phyloP scores from a whole-genome alignment of 805 yeast species.

The Ogataea nonfermentans region DNA sequence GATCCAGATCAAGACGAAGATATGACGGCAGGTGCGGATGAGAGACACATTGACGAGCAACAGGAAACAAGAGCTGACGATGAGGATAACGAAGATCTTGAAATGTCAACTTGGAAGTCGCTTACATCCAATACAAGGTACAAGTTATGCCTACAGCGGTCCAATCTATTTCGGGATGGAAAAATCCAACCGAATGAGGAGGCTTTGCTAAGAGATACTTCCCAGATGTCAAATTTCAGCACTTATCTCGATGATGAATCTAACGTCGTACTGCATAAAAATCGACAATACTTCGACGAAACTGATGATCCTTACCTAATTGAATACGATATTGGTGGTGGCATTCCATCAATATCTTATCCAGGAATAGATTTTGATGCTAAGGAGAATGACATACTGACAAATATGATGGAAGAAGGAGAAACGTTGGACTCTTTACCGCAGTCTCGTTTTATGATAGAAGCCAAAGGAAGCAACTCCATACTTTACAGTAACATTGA shows the following conservation, averaged over 20 bases:
- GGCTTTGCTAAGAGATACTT: constrained; percentile 65
- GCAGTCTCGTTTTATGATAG: constrained; percentile 41
- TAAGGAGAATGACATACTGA: constrained; percentile 45
- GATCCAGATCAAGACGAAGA: constrained; percentile 45
- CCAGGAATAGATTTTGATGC: constrained; percentile 47
- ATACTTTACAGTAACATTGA: constrained; percentile 63
- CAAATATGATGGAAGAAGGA: constrained; percentile 33
- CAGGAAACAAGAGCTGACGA: constrained; percentile 27
- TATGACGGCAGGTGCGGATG: constrained; percentile 42
- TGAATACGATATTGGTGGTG: constrained; percentile 84
- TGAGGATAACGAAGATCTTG: constrained; percentile 70
- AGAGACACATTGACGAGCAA: constrained; percentile 18
- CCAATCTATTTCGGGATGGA: constrained; percentile 59
- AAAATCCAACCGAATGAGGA: constrained; percentile 63
- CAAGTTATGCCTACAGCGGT: constrained; percentile 66
- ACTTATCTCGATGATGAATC: constrained; percentile 42
- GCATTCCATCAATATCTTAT: constrained; percentile 65
- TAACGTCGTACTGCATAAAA: constrained; percentile 34
- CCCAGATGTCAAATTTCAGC: constrained; percentile 62
- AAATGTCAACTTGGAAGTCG: constrained; percentile 80
- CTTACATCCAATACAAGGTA: constrained; percentile 77
- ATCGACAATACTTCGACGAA: constrained; percentile 43
- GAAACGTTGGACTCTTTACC: constrained; percentile 34
- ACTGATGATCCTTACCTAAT: constrained; percentile 63
- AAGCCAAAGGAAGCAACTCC: constrained; percentile 56